phyloP scores from a whole-genome alignment of 1,284 basidiomycete genomes.

The Puccinia coronata region DNA sequence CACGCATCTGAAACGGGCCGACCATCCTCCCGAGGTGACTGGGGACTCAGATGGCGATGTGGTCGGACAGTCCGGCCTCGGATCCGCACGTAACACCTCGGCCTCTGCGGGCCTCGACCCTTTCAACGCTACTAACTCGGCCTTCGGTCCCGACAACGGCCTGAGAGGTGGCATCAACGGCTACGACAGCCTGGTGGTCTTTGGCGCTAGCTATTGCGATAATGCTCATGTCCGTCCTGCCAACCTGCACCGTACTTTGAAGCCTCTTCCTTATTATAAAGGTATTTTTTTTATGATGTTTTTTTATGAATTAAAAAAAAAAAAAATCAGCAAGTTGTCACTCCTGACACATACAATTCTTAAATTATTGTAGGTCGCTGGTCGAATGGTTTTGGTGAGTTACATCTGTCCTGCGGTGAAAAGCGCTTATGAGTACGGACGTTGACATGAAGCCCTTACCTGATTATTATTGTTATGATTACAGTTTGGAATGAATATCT shows the following conservation, averaged over 20 bases:
- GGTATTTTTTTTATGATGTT: neutral
- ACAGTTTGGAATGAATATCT: slow-evolving; percentile 48
- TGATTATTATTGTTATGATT: neutral
- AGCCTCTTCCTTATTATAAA: slow-evolving; percentile 39
- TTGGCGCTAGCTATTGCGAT: slow-evolving; percentile 45
- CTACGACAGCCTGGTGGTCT: slow-evolving; percentile 34
- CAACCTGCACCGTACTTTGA: slow-evolving; percentile 16
- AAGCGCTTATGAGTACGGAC: neutral
- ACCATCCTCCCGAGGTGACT: neutral
- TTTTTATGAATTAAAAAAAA: neutral
- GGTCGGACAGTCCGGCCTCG: slow-evolving; percentile 30
- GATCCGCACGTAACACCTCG: slow-evolving; percentile 25
- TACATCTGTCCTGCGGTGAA: neutral
- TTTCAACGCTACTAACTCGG: slow-evolving; percentile 5
- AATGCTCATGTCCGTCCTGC: slow-evolving; percentile 38
- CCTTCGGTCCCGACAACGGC: slow-evolving; percentile 31
- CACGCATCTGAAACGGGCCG: neutral
- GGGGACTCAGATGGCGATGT: slow-evolving; percentile 25
- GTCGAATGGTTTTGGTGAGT: slow-evolving; percentile 38
- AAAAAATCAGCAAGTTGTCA: too few species aligned
- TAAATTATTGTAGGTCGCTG: slow-evolving; percentile 29
- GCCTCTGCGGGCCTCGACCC: slow-evolving; percentile 11
- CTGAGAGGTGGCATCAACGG: slow-evolving; percentile 34
- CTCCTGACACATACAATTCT: neutral
- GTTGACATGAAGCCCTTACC: neutral